Percentiles rank a stretch among this genome's conserved stretches.
These are phyloP conservation scores for Pugionium dolabratum DNA, from an alignment of 345 rosid genomes.

Conservation along the genomic window DNA sequence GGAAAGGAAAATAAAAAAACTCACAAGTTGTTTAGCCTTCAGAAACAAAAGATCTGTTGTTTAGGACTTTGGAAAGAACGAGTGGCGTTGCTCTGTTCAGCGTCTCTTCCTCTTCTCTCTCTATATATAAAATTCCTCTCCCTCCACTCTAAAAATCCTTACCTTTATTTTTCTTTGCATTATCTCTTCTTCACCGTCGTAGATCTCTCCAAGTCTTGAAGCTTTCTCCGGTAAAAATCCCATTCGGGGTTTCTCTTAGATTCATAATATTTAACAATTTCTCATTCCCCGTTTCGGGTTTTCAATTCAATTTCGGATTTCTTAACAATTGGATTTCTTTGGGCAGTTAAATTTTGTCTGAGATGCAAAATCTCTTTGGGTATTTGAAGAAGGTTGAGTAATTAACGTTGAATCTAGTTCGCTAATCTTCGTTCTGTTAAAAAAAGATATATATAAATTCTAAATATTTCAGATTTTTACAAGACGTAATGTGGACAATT, in stretches of 20 bases:
- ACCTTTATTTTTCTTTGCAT: constrained; percentile 3
- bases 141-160: background rate
- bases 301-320: background rate
- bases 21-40: too few species aligned
- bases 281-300: background rate
- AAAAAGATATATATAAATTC: too few species aligned
- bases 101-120: constrained; percentile 16
- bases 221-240: constrained; percentile 32
- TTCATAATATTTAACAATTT: background rate
- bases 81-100: constrained; percentile 31
- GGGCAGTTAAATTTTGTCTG: background rate
- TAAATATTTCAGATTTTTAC: too few species aligned
- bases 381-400: background rate
- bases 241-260: background rate
- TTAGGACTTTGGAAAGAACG: background rate
- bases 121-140: constrained; percentile 23
- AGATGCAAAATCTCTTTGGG: background rate
- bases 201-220: constrained; percentile 1
- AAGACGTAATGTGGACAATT: background rate
- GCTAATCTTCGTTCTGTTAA: background rate
- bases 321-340: background rate
- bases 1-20: too few species aligned
- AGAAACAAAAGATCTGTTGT: too few species aligned
- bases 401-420: background rate
- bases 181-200: constrained; percentile 27